A percentile compares a stretch with the other conserved stretches of the same genome.
Evolutionary conservation across 2,329 filamentous ascomycete species (phyloP).

Genomic region (Emericellopsis atlantica): DNA sequence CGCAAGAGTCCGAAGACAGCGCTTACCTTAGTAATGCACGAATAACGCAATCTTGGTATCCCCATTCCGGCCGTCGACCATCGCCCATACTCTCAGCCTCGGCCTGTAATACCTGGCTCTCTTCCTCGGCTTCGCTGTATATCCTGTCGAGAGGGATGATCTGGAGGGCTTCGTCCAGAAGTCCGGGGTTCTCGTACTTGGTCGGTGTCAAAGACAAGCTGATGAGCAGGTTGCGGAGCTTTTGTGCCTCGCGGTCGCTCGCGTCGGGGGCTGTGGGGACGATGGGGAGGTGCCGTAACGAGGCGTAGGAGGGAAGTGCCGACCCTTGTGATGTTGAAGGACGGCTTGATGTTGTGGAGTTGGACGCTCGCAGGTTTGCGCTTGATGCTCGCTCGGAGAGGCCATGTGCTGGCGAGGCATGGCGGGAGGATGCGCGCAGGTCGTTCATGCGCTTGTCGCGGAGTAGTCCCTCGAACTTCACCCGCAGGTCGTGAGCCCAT

Average conservation of each 20-base stretch:
- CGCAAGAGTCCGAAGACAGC: neutral
- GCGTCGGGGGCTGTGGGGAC: conserved; percentile 60
- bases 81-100: conserved; percentile 80
- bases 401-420: conserved; percentile 48
- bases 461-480: conserved; percentile 78
- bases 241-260: conserved; percentile 53
- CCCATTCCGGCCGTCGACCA: conserved; percentile 76
- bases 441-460: conserved; percentile 81
- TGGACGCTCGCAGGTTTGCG: conserved; percentile 27
- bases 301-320: conserved; percentile 32
- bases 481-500: conserved; percentile 66
- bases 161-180: conserved; percentile 82
- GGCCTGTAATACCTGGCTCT: conserved; percentile 75
- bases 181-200: conserved; percentile 91
- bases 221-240: conserved; percentile 71
- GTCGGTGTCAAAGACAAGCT: conserved; percentile 79
- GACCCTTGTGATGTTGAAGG: conserved; percentile 32
- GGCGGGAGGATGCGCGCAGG: conserved; percentile 40
- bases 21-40: conserved; percentile 70
- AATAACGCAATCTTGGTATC: conserved; percentile 94
- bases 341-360: conserved; percentile 24
- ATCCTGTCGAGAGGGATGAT: conserved; percentile 81
- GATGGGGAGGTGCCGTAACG: conserved; percentile 35
- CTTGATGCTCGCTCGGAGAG: conserved; percentile 36
- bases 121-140: conserved; percentile 88